Conservation (phyloP, 495 filamentous ascomycete genomes). For the Penicillium bovifimosum region DNA sequence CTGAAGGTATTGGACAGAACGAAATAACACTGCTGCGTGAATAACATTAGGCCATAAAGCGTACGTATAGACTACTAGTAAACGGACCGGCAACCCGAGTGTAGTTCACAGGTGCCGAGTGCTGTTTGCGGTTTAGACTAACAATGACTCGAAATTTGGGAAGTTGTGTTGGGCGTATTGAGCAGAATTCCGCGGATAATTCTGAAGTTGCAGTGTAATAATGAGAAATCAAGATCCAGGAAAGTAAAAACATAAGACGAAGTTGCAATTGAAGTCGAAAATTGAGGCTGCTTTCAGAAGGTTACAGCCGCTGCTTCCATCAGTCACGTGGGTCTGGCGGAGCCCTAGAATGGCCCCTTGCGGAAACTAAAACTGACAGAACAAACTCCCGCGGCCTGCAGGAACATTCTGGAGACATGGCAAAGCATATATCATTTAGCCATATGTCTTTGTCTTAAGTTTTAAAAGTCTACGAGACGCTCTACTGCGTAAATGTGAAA, state of each 20-base stretch:
- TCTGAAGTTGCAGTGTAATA: background rate
- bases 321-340: constrained; percentile 12
- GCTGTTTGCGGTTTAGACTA: constrained; percentile 23
- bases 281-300: constrained; percentile 24
- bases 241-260: background rate
- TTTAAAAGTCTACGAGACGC: too few relatives aligned
- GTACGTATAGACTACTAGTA: background rate
- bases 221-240: background rate
- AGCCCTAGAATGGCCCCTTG: background rate
- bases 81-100: constrained; percentile 9
- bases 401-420: too few relatives aligned
- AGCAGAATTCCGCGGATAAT: background rate
- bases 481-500: too few relatives aligned
- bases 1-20: background rate
- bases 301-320: constrained; percentile 18
- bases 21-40: background rate
- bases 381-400: too few relatives aligned
- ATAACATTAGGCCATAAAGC: background rate
- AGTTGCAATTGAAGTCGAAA: constrained; percentile 9
- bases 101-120: constrained; percentile 2
- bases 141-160: background rate
- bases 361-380: background rate
- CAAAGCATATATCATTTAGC: background rate
- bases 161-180: background rate
- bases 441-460: background rate